Evolutionary conservation across 2,329 filamentous ascomycete species (phyloP).

Genomic region (Rhynchosporium graminicola): DNA sequence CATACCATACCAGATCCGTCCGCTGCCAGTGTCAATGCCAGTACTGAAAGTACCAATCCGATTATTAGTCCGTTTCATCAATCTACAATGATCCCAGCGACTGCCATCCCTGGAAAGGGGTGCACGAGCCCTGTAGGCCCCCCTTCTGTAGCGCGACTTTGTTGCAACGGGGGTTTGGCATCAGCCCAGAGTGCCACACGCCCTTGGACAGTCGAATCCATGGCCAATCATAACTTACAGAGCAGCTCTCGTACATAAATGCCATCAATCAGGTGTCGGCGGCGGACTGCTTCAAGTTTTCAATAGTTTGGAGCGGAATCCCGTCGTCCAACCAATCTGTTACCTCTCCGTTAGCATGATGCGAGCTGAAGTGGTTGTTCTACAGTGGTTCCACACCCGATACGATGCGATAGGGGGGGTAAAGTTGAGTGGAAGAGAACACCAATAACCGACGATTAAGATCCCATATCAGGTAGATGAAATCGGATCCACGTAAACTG

Average conservation of each 20-base stretch:
- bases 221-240: conserved; percentile 15
- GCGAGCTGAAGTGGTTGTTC: background rate
- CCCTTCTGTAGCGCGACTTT: conserved; percentile 7
- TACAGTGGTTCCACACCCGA: background rate
- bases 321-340: background rate
- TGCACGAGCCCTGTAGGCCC: conserved; percentile 5
- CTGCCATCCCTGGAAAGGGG: background rate
- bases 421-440: background rate
- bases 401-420: background rate
- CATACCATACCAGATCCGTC: background rate
- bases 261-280: conserved; percentile 17
- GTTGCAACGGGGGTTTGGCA: conserved; percentile 17
- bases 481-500: too few species aligned
- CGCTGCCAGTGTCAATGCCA: background rate
- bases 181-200: background rate
- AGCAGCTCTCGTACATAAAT: conserved; percentile 10
- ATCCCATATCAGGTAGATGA: too few species aligned
- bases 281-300: conserved; percentile 7
- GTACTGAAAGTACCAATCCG: too few species aligned
- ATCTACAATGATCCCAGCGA: background rate
- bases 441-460: background rate
- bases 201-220: background rate
- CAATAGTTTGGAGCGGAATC: conserved; percentile 9
- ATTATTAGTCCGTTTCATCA: too few species aligned
- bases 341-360: background rate